Percentiles rank a stretch among this genome's conserved stretches.
Evolutionary conservation across 1,284 basidiomycete genomes (phyloP).

Genomic region (Rugosomyces carneus): DNA sequence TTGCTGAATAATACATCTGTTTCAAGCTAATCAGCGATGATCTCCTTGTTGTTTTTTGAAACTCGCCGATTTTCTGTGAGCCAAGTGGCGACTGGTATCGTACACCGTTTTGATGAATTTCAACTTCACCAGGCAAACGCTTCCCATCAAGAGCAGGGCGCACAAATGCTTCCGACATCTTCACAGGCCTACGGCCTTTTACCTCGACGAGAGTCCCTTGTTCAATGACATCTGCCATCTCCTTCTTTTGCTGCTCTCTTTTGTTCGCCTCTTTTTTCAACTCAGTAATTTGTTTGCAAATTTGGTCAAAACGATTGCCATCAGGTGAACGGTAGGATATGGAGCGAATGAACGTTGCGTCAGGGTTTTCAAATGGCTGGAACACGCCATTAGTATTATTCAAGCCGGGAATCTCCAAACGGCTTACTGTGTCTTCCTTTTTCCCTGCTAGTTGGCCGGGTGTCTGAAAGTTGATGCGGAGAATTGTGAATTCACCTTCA

Average conservation of each 20-base stretch:
- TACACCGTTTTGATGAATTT: slow-evolving; percentile 97
- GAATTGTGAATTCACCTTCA: slow-evolving; percentile 90
- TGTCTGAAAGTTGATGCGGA: slow-evolving; percentile 98
- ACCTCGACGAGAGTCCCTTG: slow-evolving; percentile 87
- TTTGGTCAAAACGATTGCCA: slow-evolving; percentile 80
- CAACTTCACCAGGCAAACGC: slow-evolving; percentile 89
- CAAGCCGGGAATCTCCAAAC: neutral
- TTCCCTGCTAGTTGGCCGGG: slow-evolving; percentile 97
- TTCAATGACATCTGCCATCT: slow-evolving; percentile 96
- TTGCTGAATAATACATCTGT: slow-evolving; percentile 94
- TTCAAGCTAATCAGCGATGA: slow-evolving; percentile 5
- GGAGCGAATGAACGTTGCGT: slow-evolving; percentile 94
- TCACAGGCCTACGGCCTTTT: slow-evolving; percentile 79
- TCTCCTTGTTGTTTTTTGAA: neutral
- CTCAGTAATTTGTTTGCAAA: slow-evolving; percentile 91
- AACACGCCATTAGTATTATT: slow-evolving; percentile 2
- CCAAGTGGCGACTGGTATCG: slow-evolving; percentile 89
- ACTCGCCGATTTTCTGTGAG: slow-evolving; percentile 82
- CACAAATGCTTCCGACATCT: slow-evolving; percentile 89
- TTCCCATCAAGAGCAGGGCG: slow-evolving; percentile 93
- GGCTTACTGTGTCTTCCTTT: slow-evolving; percentile 90
- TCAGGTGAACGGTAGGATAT: slow-evolving; percentile 92
- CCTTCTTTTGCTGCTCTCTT: slow-evolving; percentile 95
- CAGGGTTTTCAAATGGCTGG: slow-evolving; percentile 95
- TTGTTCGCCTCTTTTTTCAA: slow-evolving; percentile 97